Base-by-base conservation (phyloP, 306 rosid genomes). In the Cicer judaicum region DNA sequence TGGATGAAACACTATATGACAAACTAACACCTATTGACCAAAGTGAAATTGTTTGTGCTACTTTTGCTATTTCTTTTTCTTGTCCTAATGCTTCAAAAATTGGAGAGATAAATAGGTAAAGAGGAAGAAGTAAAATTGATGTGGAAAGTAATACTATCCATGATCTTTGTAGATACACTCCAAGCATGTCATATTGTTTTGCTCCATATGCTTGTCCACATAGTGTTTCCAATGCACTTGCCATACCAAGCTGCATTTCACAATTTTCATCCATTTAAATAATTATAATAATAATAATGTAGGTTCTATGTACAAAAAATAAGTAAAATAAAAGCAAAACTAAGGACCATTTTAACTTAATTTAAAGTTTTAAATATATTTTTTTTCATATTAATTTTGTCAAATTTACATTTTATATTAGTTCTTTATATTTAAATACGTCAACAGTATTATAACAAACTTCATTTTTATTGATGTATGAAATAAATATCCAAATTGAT, bases 131-230 rank as follows among this genome's bases (percentile, higher is more conserved):
- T 2, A 66, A 0, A 4, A 76, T 6, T 68, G 87, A 2, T 29
- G 82, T 39, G 2, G 68, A 0, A 40, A 43, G 54, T 44, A 84
- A 64, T 3, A 85, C 80, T 71, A 87, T 64, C 91, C 91, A 87
- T 8, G 89, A 87, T 66, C 91, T 83, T 65, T 87, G 91, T 43
- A 87, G 87, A 75, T 87, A 72, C 16, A 87, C 39, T 74, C 91
- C 91, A 4, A 87, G 78, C 87, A 85, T 85, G 42, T 67, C 2
- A 60, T 82, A 83, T 13, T 80, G 76, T 64, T 80, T 83, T n/a
- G 91, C 89, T 15, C 91, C 89, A 73, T 47, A 85, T 24, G 87
- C 83, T 78, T 87, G 91, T 44, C 91, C 91, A 69, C 87, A 83
- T 2, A 87, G 84, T 46, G 91, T 87, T 68, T 82, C 83, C 74